Percentiles rank a stretch among this genome's conserved stretches.
Evolutionary conservation across 2,329 filamentous ascomycete species (phyloP).

Genomic region (Alternaria sp.): DNA sequence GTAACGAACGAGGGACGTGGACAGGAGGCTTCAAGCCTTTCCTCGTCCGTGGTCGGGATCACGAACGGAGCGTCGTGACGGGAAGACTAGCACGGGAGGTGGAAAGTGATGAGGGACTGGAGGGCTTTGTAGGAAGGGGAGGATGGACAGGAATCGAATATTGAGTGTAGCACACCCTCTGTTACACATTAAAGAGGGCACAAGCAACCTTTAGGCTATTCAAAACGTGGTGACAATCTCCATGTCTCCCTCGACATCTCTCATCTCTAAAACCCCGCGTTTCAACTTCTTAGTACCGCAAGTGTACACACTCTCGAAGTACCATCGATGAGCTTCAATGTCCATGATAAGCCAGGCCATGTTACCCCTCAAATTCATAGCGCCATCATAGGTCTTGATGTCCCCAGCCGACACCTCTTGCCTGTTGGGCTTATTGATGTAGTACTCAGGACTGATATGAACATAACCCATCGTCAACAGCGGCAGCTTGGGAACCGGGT

Average conservation of each 20-base stretch:
- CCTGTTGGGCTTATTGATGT: slow-evolving; percentile 40
- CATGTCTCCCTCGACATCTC: slow-evolving; percentile 14
- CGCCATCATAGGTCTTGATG: slow-evolving; percentile 34
- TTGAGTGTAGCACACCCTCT: neutral
- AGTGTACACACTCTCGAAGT: slow-evolving; percentile 36
- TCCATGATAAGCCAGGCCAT: slow-evolving; percentile 38
- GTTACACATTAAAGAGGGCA: neutral
- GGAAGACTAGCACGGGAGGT: neutral
- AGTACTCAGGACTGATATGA: slow-evolving; percentile 76
- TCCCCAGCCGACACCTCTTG: slow-evolving; percentile 29
- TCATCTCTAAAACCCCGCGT: slow-evolving; percentile 17
- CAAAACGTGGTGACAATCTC: slow-evolving; percentile 26
- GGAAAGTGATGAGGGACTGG: neutral
- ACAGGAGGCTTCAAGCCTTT: neutral
- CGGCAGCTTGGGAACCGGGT: slow-evolving; percentile 73
- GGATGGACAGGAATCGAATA: neutral
- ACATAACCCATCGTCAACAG: slow-evolving; percentile 67
- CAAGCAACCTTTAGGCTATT: neutral
- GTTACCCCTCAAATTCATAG: slow-evolving; percentile 41
- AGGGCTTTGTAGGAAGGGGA: neutral
- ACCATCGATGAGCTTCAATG: slow-evolving; percentile 48
- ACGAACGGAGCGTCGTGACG: neutral
- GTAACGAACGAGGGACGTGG: neutral
- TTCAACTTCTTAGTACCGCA: slow-evolving; percentile 29
- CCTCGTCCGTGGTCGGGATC: neutral